Conservation (phyloP, 140 eudicot species). For the Cichorium intybus region DNA sequence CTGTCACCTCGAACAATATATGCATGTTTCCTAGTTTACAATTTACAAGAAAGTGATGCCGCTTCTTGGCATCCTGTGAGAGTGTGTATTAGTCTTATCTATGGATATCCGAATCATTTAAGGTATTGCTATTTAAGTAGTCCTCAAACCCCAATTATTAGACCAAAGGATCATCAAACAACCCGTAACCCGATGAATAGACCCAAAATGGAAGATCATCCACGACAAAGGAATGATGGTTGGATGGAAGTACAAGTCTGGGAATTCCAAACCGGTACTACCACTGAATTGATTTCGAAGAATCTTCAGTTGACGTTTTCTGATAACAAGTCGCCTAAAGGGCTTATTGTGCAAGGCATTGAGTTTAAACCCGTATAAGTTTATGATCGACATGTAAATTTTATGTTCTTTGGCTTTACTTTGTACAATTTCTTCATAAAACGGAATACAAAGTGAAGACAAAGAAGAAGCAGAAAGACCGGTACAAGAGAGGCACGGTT, state of each 20-base stretch:
- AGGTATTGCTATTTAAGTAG: neutral
- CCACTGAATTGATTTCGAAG: neutral
- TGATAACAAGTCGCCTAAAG: neutral
- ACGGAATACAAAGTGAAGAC: too few species aligned
- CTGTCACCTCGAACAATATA: conserved; percentile 7
- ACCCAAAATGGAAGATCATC: too few species aligned
- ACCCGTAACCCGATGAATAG: too few species aligned
- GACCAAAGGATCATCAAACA: neutral
- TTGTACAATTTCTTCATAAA: too few species aligned
- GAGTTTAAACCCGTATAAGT: neutral
- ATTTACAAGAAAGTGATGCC: neutral
- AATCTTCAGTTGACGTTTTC: neutral
- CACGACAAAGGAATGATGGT: neutral
- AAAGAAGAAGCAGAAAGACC: too few species aligned
- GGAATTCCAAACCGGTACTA: neutral
- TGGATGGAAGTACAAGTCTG: conserved; percentile 11
- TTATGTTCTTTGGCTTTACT: too few species aligned
- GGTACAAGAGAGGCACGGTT: too few species aligned
- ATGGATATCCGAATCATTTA: too few species aligned
- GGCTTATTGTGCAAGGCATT: neutral
- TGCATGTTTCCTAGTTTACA: conserved; percentile 21
- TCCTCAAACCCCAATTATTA: neutral
- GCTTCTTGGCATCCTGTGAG: neutral
- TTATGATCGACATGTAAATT: too few species aligned
- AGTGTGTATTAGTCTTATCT: too few species aligned